Evolutionary conservation across 371 early-diverging fungal genomes (phyloP), one percentile per base, ranked within the genome.

Genomic region (Rhizopus sp.): DNA sequence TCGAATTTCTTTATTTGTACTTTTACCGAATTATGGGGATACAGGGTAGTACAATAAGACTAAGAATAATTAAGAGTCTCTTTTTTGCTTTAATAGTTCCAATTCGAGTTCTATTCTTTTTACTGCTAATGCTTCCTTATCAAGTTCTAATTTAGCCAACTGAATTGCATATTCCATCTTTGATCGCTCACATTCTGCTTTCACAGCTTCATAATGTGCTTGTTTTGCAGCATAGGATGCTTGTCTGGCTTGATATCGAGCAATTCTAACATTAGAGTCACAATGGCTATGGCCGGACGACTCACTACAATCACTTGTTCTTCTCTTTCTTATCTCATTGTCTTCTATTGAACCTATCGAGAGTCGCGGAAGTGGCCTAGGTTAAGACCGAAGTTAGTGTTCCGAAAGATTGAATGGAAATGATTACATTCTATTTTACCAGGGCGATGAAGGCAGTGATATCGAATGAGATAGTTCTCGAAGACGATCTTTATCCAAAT

Each of bases 41-140:
- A 1, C 15, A n/a, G 13, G 41, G 41, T 41, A 15, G 10, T n/a
- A 41, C 41, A 2, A 41, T n/a, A 41, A 31, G 31, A 31, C 4
- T 17, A 45, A 45, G 5, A 12, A 10, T 50, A 15, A 34, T 34
- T 13, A 4, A 38, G 30, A 5, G 15, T 31, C n/a, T 23, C 29
- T 59, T 39, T 53, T 53, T 59, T n/a, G 32, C 38, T 40, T 45
- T 32, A 33, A 45, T 9, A 62, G 56, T 35, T 62, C 51, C n/a
- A 64, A 50, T 55, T 64, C 64, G 6, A 64, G 55, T 40, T 64
- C 59, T 9, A 64, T 16, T 40, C 47, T 64, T 15, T 59, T 64
- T 7, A 64, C 34, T 15, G 46, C 30, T 13, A 64, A 37, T 29
- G 42, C 40, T 41, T 64, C 64, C 12, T 60, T 59, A 34, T 64